Conservation (phyloP, 2,329 filamentous ascomycete genomes). For the Sporothrix dimorphospora region DNA sequence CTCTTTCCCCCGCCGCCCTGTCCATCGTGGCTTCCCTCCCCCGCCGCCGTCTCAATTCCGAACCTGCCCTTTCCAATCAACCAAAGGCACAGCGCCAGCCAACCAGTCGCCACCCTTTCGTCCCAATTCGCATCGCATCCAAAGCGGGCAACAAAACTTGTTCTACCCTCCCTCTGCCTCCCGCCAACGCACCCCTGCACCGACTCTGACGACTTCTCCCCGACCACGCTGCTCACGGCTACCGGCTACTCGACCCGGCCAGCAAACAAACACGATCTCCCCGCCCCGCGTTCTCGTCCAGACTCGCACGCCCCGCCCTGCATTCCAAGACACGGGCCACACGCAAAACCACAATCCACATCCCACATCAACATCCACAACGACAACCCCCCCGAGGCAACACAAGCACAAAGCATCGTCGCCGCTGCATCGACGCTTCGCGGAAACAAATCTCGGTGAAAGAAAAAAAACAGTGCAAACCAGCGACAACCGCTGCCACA, state of each 20-base stretch:
- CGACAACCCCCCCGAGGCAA: not conserved
- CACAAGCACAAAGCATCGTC: slow-evolving; percentile 10
- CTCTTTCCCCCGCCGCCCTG: slow-evolving; percentile 12
- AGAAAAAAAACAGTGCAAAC: not conserved
- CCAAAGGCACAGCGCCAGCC: slow-evolving; percentile 8
- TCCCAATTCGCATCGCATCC: slow-evolving; percentile 24
- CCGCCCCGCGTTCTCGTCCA: not conserved
- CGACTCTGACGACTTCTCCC: not conserved
- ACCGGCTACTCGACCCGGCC: not conserved
- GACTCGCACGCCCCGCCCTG: slow-evolving; percentile 4
- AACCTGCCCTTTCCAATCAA: slow-evolving; percentile 22
- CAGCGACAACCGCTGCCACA: not conserved
- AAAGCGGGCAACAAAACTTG: slow-evolving; percentile 6
- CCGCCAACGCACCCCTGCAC: not conserved
- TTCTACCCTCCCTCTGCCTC: not conserved
- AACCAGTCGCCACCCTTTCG: slow-evolving; percentile 16
- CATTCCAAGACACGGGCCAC: slow-evolving; percentile 17
- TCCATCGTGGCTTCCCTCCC: slow-evolving; percentile 24
- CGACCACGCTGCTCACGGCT: not conserved
- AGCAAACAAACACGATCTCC: slow-evolving; percentile 3
- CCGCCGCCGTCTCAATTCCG: slow-evolving; percentile 22
- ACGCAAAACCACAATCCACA: slow-evolving; percentile 10
- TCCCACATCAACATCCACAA: not conserved
- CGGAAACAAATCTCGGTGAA: not conserved
- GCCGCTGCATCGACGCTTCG: not conserved